Evolutionary conservation across 2,329 filamentous ascomycete species (phyloP).

Genomic region (Xylaria sp.): DNA sequence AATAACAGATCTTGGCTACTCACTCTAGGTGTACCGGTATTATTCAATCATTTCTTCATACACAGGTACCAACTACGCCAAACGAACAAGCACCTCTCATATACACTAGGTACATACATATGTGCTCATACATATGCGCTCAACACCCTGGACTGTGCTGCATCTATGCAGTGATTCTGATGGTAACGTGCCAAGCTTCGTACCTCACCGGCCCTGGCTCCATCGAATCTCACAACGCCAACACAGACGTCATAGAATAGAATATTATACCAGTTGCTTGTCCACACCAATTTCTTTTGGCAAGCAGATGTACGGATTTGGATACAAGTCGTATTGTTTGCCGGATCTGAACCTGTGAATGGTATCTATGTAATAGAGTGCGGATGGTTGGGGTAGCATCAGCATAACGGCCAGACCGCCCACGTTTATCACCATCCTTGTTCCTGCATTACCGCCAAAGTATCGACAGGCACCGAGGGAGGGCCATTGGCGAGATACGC

Average conservation of each 20-base stretch:
- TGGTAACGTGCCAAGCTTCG: constrained; percentile 28
- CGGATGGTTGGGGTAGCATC: constrained; percentile 8
- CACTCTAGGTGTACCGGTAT: too few species aligned
- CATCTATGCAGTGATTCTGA: constrained; percentile 5
- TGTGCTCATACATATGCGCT: not conserved
- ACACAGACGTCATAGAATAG: constrained; percentile 26
- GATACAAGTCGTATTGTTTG: not conserved
- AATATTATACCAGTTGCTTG: constrained; percentile 1
- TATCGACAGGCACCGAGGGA: constrained; percentile 20
- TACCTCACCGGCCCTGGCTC: not conserved
- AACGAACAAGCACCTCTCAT: not conserved
- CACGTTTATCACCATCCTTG: constrained; percentile 25
- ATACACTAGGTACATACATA: not conserved
- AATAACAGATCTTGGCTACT: constrained; percentile 20
- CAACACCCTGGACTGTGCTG: constrained; percentile 21
- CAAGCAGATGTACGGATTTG: not conserved
- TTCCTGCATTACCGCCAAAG: constrained; percentile 25
- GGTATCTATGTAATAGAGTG: not conserved
- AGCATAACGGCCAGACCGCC: constrained; percentile 17
- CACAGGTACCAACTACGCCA: not conserved
- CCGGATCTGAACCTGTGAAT: not conserved
- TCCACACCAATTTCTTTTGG: constrained; percentile 6
- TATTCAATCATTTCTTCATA: not conserved
- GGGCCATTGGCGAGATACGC: constrained; percentile 11
- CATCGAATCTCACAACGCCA: constrained; percentile 1